Evolutionary conservation across 257 asterid genomes (phyloP), one percentile per base, ranked within the genome.

Genomic region (Osmanthus fragrans): DNA sequence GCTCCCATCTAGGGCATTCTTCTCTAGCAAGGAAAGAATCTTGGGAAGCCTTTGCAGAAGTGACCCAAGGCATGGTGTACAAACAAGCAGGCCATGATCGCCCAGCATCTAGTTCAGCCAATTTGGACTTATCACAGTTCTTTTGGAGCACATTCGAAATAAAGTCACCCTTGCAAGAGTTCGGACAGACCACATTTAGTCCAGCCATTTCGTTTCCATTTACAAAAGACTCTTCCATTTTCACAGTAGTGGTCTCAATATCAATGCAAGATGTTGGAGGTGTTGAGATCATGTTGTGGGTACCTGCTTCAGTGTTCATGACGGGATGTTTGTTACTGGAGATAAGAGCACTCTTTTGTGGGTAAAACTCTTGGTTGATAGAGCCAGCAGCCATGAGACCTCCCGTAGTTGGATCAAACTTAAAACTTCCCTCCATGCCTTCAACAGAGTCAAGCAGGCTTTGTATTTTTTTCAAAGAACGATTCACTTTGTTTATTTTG

Each of bases 401-500:
- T 42, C 91, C 93, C 13, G 80, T 80, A 36, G 81, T 73, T 8
- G 92, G 82, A 80, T 92, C 89, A 71, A 87, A 86, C 83, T 87
- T 85, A 21, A 91, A 69, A 47, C 89, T 92, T 36, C 93, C 91
- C 83, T 82, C 91, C 32, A 91, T 82, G 5, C 96, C 95, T 5
- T 87, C 90, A 70, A 89, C 94, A 39, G 96, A 90, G 73, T 91
- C 86, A 0, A 93, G 88, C 83, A 90, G 87, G 23, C 88, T 87
- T 69, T 80, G 94, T 73, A 93, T 85, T 67, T 87, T 91, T 82
- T 81, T 83, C 56, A 91, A 77, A 47, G 98, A 93, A 36, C 93
- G 92, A 70, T 90, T 89, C 19, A 90, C 97, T 82, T 91, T 93
- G 72, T 85, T 92, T 77, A 92, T 89, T 83, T 89, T 91, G 60